These are phyloP conservation scores for Rossbeevera mucosa DNA, from an alignment of 768 basidiomycete species.

Conservation along the genomic window DNA sequence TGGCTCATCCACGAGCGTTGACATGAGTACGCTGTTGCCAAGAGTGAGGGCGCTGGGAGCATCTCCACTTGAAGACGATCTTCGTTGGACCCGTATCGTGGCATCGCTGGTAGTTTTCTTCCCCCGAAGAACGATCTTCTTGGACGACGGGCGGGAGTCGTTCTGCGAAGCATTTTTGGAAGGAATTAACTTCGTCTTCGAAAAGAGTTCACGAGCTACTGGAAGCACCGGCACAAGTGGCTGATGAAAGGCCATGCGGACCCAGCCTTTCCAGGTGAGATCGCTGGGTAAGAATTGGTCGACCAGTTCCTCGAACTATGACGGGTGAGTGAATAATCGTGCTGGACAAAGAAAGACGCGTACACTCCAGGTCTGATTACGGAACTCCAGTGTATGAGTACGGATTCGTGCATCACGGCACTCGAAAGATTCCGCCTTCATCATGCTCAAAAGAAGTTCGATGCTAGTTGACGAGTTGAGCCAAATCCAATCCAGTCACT, in stretches of 20 bases:
- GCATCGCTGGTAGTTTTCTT: slow-evolving; percentile 15
- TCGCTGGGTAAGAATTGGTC: slow-evolving; percentile 77
- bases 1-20: slow-evolving; percentile 39
- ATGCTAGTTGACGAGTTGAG: slow-evolving; percentile 41
- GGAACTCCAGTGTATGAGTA: slow-evolving; percentile 76
- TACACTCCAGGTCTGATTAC: slow-evolving; percentile 80
- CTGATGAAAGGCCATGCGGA: slow-evolving; percentile 79
- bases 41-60: background rate
- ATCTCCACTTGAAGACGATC: slow-evolving; percentile 21
- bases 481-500: slow-evolving; percentile 6
- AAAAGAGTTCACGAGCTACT: slow-evolving; percentile 71
- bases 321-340: slow-evolving; percentile 3
- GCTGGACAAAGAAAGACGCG: slow-evolving; percentile 25
- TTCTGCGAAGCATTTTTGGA: slow-evolving; percentile 30
- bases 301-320: slow-evolving; percentile 72
- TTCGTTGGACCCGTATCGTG: slow-evolving; percentile 15
- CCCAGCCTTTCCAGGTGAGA: slow-evolving; percentile 76
- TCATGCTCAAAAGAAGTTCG: slow-evolving; percentile 69
- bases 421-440: slow-evolving; percentile 81
- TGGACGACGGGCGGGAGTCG: slow-evolving; percentile 24
- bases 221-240: slow-evolving; percentile 73
- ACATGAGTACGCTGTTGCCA: slow-evolving; percentile 21
- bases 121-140: slow-evolving; percentile 17
- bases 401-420: slow-evolving; percentile 75
- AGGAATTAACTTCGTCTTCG: slow-evolving; percentile 70